phyloP scores from a whole-genome alignment of 495 filamentous ascomycete species.

The Tuber calosporum region DNA sequence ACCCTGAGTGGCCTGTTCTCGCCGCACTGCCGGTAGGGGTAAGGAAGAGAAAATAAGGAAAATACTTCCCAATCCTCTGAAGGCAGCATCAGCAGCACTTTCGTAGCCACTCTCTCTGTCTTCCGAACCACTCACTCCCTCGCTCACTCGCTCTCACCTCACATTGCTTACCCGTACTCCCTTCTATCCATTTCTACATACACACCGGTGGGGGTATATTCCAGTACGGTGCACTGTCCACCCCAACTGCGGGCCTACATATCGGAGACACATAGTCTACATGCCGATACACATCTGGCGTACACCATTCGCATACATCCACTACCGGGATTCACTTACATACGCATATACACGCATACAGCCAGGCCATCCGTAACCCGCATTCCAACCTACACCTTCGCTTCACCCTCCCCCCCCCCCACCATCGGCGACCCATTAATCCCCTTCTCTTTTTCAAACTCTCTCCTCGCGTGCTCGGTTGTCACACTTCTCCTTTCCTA shows the following conservation, averaged over 20 bases:
- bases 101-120: not conserved
- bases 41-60: not conserved
- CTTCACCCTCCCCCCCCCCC: slow-evolving; percentile 16
- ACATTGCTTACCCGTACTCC: not conserved
- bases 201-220: not conserved
- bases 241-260: not conserved
- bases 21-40: not conserved
- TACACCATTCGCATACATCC: slow-evolving; percentile 1
- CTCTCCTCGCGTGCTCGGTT: slow-evolving; percentile 31
- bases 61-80: not conserved
- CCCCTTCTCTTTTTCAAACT: slow-evolving; percentile 21
- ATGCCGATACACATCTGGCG: not conserved
- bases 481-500: slow-evolving; percentile 19
- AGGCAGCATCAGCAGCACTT: slow-evolving; percentile 1
- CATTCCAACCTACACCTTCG: slow-evolving; percentile 19
- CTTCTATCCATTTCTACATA: not conserved
- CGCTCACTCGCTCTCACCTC: not conserved
- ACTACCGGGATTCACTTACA: slow-evolving; percentile 3
- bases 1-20: slow-evolving; percentile 1
- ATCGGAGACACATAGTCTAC: not conserved
- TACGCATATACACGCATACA: not conserved
- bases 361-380: slow-evolving; percentile 1
- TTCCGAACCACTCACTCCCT: not conserved
- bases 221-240: not conserved
- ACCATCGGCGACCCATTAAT: slow-evolving; percentile 4